Evolutionary conservation across 2,329 filamentous ascomycete species (phyloP), one percentile per base, ranked within the genome.

Genomic region (Chaetomium strumarium): DNA sequence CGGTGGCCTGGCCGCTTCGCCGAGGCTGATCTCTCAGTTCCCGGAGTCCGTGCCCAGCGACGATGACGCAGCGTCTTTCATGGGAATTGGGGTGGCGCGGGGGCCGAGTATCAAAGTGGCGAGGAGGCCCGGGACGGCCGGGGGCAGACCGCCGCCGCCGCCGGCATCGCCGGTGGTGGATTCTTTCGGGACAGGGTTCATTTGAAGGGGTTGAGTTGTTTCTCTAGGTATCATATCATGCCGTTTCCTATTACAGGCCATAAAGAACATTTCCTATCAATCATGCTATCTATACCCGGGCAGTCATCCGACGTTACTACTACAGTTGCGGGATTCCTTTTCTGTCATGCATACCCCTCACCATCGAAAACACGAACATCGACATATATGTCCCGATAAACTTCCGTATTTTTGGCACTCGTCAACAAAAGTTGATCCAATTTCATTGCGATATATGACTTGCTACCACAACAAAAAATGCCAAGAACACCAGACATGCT

Each of bases 21-120:
- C 57, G 19, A 42, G 48, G 39, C 20, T 59, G 29, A 34, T 59
- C 6, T 52, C 57, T 5, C 49, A 53, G 36, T 57, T 57, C n/a
- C 52, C 55, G 3, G 52, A 49, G 14, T 16, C 30, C 1, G 19
- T 34, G 36, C 19, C 40, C 2, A 17, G 17, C 2, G 47, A 49
- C 3, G 52, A 55, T 37, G 34, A 16, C 3, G 34, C 14, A 11
- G 31, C 46, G 3, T 34, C 54, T 30, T 57, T 55, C n/a, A 59
- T 58, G n/a, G 63, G 58, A 1, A 68, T 69, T n/a, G 68, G 68
- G 1, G 49, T 69, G 55, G 67, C 67, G 3, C 53, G 67, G 33
- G 67, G 67, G 1, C 56, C 63, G 48, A 68, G 64, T 8, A 63
- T 69, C 33, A 54, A 60, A 39, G 54, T 55, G 30, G 39, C 50